A percentile compares a stretch with the other conserved stretches of the same genome.
Evolutionary conservation across 2,329 filamentous ascomycete genomes (phyloP).

Genomic region (Albophoma yamanashiensis): DNA sequence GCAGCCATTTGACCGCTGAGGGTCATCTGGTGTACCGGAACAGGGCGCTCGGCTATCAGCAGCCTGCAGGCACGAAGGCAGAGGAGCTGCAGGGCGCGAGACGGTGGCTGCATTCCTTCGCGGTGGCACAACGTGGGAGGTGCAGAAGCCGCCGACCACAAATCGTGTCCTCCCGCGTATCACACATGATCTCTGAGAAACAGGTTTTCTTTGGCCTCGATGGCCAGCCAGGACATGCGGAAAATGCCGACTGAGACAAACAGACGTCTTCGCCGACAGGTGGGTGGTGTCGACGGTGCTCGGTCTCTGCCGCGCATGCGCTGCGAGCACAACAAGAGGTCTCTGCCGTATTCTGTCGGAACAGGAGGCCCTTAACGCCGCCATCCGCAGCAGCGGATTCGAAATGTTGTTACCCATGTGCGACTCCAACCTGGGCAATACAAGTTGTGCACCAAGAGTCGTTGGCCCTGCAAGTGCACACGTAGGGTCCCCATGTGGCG

Average conservation of each 20-base stretch:
- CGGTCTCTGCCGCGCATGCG: not conserved
- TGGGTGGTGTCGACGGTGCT: not conserved
- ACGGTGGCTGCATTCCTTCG: not conserved
- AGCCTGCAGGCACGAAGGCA: not conserved
- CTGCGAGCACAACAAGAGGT: too few relatives aligned
- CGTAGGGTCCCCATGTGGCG: not conserved
- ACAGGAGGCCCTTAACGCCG: not conserved
- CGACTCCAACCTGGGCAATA: not conserved
- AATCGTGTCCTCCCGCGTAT: not conserved
- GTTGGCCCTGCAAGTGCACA: not conserved
- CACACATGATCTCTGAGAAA: not conserved
- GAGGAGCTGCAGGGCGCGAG: not conserved
- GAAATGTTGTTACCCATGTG: not conserved
- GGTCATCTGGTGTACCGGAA: not conserved
- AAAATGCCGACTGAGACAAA: not conserved
- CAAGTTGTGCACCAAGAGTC: not conserved
- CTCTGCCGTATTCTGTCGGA: not conserved
- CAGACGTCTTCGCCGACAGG: not conserved
- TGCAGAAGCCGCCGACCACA: not conserved
- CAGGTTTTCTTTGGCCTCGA: not conserved
- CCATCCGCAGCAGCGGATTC: not conserved
- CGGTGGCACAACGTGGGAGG: not conserved
- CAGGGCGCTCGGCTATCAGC: not conserved
- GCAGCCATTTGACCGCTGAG: not conserved
- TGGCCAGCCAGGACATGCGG: not conserved